These are phyloP conservation scores for Selaginella tamariscina DNA, from an alignment of 75 land plant genomes.

Conservation along the genomic window DNA sequence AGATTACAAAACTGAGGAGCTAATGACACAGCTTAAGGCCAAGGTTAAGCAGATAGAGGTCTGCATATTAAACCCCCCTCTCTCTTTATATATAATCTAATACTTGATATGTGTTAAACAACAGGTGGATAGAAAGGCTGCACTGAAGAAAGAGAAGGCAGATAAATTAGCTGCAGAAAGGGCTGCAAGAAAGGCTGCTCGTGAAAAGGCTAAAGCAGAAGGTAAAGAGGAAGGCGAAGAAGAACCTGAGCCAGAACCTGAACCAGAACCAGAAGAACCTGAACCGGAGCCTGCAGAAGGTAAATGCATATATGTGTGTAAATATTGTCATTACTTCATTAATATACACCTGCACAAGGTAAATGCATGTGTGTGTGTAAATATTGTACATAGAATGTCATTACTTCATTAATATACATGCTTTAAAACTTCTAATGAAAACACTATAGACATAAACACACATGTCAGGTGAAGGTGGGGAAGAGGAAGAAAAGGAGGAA, in stretches of 20 bases:
- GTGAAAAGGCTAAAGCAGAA: neutral
- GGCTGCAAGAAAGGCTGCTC: neutral
- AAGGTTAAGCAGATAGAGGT: constrained; percentile 4
- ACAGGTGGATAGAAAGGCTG: neutral
- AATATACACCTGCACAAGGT: neutral
- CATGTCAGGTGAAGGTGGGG: constrained; percentile 15
- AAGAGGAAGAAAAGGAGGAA: constrained; percentile 11
- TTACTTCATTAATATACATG: too few relatives aligned
- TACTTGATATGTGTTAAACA: neutral
- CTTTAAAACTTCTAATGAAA: too few relatives aligned
- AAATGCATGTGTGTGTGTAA: too few relatives aligned
- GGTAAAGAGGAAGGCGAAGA: constrained; percentile 15
- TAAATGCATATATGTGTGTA: too few relatives aligned
- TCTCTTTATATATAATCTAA: neutral
- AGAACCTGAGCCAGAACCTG: constrained; percentile 3
- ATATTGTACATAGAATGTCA: too few relatives aligned
- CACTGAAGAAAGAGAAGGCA: neutral
- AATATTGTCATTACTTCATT: too few relatives aligned
- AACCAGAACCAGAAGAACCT: neutral
- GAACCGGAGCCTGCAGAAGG: constrained; percentile 1
- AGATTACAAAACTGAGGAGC: constrained; percentile 1
- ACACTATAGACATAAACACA: too few relatives aligned
- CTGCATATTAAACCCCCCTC: neutral
- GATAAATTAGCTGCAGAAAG: constrained; percentile 8
- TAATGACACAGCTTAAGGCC: constrained; percentile 8